phyloP scores from a whole-genome alignment of 1,284 basidiomycete species.

The Inonotus hispidus region DNA sequence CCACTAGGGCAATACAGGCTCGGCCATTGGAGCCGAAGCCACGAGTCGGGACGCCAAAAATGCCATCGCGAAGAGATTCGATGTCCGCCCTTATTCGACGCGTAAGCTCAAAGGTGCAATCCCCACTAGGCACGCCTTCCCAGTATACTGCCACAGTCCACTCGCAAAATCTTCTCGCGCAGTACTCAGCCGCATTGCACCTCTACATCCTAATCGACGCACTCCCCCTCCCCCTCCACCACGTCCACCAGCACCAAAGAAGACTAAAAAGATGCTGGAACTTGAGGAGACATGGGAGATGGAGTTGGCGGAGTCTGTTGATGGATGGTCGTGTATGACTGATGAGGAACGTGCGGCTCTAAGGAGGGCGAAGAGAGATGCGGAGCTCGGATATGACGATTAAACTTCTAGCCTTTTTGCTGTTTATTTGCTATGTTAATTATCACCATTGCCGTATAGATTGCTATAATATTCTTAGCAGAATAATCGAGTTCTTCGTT shows the following conservation, averaged over 20 bases:
- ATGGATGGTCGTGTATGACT: conserved; percentile 64
- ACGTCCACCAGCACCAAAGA: conserved; percentile 57
- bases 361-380: conserved; percentile 54
- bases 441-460: neutral
- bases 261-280: conserved; percentile 70
- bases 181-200: conserved; percentile 60
- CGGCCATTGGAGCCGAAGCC: conserved; percentile 16
- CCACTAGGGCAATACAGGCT: neutral
- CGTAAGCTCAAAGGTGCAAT: conserved; percentile 58
- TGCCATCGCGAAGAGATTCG: conserved; percentile 32
- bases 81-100: conserved; percentile 72
- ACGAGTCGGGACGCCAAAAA: conserved; percentile 32
- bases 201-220: conserved; percentile 63
- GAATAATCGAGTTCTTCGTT: neutral
- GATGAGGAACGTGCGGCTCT: conserved; percentile 59
- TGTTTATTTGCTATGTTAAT: neutral
- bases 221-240: conserved; percentile 66
- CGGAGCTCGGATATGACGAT: conserved; percentile 57
- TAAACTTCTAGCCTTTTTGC: conserved; percentile 18
- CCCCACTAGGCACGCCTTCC: conserved; percentile 46
- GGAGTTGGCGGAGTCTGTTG: conserved; percentile 64
- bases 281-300: conserved; percentile 74
- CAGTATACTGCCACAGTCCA: conserved; percentile 43
- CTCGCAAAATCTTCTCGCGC: conserved; percentile 57
- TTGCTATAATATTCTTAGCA: neutral